A percentile compares a stretch with the other conserved stretches of the same genome.
Evolutionary conservation across 2,329 filamentous ascomycete genomes (phyloP).

Genomic region (Apiospora marii): DNA sequence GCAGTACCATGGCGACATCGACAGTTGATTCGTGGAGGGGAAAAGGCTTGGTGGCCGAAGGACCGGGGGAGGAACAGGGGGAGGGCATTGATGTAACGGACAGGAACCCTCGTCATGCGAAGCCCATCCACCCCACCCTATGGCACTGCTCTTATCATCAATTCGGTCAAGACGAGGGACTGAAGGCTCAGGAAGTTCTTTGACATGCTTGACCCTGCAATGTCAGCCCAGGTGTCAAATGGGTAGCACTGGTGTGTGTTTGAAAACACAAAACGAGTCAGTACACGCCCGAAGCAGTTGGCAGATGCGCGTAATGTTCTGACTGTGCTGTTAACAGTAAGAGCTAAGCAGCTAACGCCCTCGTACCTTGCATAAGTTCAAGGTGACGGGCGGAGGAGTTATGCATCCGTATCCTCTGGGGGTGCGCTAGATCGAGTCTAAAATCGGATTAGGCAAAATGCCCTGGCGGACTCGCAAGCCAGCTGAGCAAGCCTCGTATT

Average conservation of each 20-base stretch:
- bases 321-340: neutral
- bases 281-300: neutral
- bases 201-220: constrained; percentile 12
- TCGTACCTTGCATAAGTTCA: constrained; percentile 10
- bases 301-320: too few species aligned
- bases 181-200: neutral
- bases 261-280: constrained; percentile 13
- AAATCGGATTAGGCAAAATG: constrained; percentile 14
- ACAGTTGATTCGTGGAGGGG: constrained; percentile 4
- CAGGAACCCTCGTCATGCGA: constrained; percentile 12
- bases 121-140: neutral
- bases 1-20: neutral
- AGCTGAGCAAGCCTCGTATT: constrained; percentile 19
- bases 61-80: neutral
- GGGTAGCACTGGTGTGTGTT: neutral
- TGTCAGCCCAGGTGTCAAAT: neutral
- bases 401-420: neutral
- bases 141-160: constrained; percentile 2
- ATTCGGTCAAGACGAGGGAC: neutral
- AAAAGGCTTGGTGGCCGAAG: neutral
- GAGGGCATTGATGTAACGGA: constrained; percentile 13
- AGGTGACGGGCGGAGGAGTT: neutral
- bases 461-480: neutral
- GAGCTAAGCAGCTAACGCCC: neutral
- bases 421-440: neutral